Evolutionary conservation across 2,329 filamentous ascomycete genomes (phyloP), one percentile per base, ranked within the genome.

Genomic region (Aotearoamyces nothofagi): DNA sequence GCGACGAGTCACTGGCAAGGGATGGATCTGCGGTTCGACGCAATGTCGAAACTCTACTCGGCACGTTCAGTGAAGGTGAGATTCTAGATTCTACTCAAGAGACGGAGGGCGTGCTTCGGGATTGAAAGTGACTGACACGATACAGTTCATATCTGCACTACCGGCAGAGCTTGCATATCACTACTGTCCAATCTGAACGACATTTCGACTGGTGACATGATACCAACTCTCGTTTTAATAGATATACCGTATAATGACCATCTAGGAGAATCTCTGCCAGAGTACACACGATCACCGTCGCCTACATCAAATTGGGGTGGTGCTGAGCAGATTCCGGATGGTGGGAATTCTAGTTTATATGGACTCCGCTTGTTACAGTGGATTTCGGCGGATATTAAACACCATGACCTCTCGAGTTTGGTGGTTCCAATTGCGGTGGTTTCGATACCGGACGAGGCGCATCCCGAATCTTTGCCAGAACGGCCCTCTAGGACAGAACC

Each of bases 181-280:
- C 63, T 63, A 42, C 49, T 70, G 12, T 57, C 58, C 31, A 60
- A 67, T 38, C 46, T 70, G 17, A 60, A 54, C 39, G 59, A 61
- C 30, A 49, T 50, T 26, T 54, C 54, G 16, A 51, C 52, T 20
- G 46, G 44, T 31, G 55, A 63, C 28, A 57, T 57, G 39, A 60
- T 56, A 27, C 66, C 66, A n/a, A 62, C 63, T 5, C 57, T 71
- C 27, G 63, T 65, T 12, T 57, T 69, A 24, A 56, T 69, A 40
- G 63, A 67, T 43, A 56, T 68, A 19, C 57, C 58, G 11, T 54
- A 42, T 41, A 56, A 49, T 46, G 57, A 45, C 42, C 53, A 39
- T 44, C 46, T 39, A 17, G 34, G 33, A 17, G 39, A 41, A 20
- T 37, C 40, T 29, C 40, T 51, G 7, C 50, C 52, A 12, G 36